A percentile compares a stretch with the other conserved stretches of the same genome.
Conservation (phyloP, 2,329 filamentous ascomycete species). For the Nemania bipapillata region DNA sequence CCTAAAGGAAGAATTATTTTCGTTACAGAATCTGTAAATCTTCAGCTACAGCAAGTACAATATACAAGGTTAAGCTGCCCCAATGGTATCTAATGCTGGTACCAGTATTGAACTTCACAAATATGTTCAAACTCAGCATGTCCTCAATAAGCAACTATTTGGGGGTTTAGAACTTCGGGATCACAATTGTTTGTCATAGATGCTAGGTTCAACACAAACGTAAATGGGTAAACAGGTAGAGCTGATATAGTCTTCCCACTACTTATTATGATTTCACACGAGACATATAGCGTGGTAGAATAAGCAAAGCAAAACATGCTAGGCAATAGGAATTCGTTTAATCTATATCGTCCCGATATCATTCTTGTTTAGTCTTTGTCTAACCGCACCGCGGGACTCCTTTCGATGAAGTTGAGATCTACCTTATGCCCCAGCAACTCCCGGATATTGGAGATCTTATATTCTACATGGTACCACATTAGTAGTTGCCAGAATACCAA, state of each 20-base stretch:
- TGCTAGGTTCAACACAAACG: not conserved
- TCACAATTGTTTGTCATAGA: not conserved
- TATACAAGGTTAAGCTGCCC: too few species aligned
- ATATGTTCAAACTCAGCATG: too few species aligned
- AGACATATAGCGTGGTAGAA: not conserved
- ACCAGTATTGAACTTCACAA: too few species aligned
- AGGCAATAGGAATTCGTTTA: not conserved
- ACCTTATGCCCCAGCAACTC: conserved; percentile 37
- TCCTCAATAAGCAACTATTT: too few species aligned
- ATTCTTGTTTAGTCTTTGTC: conserved; percentile 19
- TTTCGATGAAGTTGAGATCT: conserved; percentile 38
- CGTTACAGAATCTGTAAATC: too few species aligned
- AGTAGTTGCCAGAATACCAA: not conserved
- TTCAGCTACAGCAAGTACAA: too few species aligned
- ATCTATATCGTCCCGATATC: not conserved
- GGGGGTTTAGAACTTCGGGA: not conserved
- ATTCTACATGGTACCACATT: conserved; percentile 18
- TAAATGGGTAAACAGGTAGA: not conserved
- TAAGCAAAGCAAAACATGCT: not conserved
- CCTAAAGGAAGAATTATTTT: too few species aligned
- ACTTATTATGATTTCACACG: not conserved
- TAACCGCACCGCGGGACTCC: conserved; percentile 27
- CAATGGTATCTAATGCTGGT: too few species aligned
- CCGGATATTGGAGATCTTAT: conserved; percentile 30
- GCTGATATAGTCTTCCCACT: not conserved